phyloP scores from a whole-genome alignment of 1,284 basidiomycete genomes.

The Tylopilus orsonianus region DNA sequence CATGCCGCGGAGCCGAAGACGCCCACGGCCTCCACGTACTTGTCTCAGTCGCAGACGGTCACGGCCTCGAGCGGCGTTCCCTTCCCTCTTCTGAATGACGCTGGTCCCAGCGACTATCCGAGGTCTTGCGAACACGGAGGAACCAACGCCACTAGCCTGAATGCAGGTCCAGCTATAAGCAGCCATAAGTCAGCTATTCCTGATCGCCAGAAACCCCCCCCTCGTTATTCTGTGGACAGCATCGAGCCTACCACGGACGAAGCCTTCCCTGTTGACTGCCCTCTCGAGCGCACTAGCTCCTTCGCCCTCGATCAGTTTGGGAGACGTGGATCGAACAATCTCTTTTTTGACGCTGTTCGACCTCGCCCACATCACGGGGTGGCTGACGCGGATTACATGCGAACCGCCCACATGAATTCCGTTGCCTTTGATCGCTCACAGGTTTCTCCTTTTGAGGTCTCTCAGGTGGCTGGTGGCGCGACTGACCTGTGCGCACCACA shows the following conservation, averaged over 20 bases:
- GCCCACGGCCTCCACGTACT: conserved; percentile 37
- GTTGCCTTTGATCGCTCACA: conserved; percentile 27
- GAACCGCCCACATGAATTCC: conserved; percentile 22
- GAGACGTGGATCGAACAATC: conserved; percentile 35
- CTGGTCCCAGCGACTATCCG: conserved; percentile 21
- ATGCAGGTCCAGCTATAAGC: conserved; percentile 13
- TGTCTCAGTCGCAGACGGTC: conserved; percentile 34
- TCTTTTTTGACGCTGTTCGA: conserved; percentile 33
- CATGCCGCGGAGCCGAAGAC: conserved; percentile 39
- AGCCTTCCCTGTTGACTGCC: conserved; percentile 16
- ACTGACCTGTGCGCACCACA: conserved; percentile 30
- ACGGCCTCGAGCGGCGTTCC: conserved; percentile 26
- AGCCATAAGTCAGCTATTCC: conserved; percentile 13
- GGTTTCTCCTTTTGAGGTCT: conserved; percentile 20
- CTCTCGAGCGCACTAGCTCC: conserved; percentile 10
- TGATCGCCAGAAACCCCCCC: conserved; percentile 22
- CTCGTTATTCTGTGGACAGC: conserved; percentile 21
- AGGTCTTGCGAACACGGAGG: conserved; percentile 28
- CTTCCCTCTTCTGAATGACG: conserved; percentile 36
- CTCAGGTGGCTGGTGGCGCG: conserved; percentile 26
- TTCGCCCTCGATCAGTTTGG: conserved; percentile 27
- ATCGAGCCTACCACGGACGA: conserved; percentile 19
- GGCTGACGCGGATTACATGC: conserved; percentile 25
- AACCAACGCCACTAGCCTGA: conserved; percentile 10
- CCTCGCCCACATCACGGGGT: conserved; percentile 30